These are phyloP conservation scores for Podaxis rugospora DNA, from an alignment of 768 basidiomycete species.

Conservation along the genomic window DNA sequence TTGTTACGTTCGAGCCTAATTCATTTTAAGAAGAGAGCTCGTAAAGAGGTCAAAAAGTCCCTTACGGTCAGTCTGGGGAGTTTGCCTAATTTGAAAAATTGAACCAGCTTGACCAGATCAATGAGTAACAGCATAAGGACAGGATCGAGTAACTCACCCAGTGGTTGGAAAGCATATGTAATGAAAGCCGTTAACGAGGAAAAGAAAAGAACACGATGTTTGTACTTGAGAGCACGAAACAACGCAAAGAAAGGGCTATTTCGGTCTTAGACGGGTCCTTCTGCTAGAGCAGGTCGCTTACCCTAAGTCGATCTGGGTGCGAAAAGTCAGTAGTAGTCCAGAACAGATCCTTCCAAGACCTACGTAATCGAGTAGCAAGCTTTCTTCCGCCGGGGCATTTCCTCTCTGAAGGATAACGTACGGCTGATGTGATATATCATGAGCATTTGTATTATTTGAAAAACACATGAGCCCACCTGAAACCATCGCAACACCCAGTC, in stretches of 20 bases:
- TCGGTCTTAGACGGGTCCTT: conserved; percentile 6
- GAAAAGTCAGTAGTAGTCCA: background rate
- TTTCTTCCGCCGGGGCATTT: conserved; percentile 48
- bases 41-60: background rate
- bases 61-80: conserved; percentile 20
- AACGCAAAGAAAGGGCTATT: conserved; percentile 40
- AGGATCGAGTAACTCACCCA: conserved; percentile 35
- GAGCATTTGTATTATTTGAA: background rate
- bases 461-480: conserved; percentile 38
- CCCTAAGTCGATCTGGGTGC: conserved; percentile 38
- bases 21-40: background rate
- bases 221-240: conserved; percentile 43
- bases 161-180: conserved; percentile 50
- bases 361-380: conserved; percentile 66
- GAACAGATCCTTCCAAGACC: conserved; percentile 14
- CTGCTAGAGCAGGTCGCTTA: conserved; percentile 16
- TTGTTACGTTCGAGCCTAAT: conserved; percentile 35
- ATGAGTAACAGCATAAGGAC: conserved; percentile 7
- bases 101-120: conserved; percentile 31
- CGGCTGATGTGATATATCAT: conserved; percentile 37
- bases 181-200: conserved; percentile 46
- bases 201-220: conserved; percentile 49
- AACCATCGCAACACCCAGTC: conserved; percentile 55
- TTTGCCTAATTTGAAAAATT: conserved; percentile 33
- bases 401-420: conserved; percentile 56